These are phyloP conservation scores for Nemophila menziesii DNA, from an alignment of 257 asterid genomes.

Conservation along the genomic window DNA sequence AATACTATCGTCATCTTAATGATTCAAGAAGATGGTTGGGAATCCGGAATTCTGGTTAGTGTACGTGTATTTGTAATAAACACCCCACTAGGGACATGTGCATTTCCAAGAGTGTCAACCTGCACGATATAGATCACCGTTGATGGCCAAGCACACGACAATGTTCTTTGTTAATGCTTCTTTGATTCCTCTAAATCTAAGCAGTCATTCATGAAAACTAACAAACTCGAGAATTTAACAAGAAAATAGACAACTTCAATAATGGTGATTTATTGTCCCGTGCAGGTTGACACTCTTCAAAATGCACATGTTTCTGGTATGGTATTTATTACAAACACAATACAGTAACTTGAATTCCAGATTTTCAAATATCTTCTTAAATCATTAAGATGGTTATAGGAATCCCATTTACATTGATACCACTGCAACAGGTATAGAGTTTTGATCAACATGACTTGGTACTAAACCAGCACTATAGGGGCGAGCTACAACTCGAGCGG, in stretches of 20 bases:
- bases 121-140: neutral
- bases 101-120: neutral
- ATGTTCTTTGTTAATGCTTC: neutral
- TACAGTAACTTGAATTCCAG: neutral
- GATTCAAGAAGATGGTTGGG: slow-evolving; percentile 19
- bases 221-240: slow-evolving; percentile 1
- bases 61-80: neutral
- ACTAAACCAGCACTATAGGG: slow-evolving; percentile 11
- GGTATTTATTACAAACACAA: neutral
- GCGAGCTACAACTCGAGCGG: slow-evolving; percentile 48
- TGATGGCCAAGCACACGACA: slow-evolving; percentile 1
- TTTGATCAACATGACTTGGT: slow-evolving; percentile 20
- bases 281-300: neutral
- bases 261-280: slow-evolving; percentile 1
- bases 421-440: slow-evolving; percentile 7
- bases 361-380: slow-evolving; percentile 19
- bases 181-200: neutral
- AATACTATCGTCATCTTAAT: slow-evolving; percentile 12
- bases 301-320: neutral
- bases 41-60: neutral
- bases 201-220: slow-evolving; percentile 12
- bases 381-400: slow-evolving; percentile 9
- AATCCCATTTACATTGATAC: slow-evolving; percentile 16
- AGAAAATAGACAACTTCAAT: slow-evolving; percentile 23
- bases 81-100: neutral